A percentile compares a stretch with the other conserved stretches of the same genome.
These are phyloP conservation scores for Leishmania amazonensis DNA, from an alignment of 208 protist genomes.

Conservation along the genomic window DNA sequence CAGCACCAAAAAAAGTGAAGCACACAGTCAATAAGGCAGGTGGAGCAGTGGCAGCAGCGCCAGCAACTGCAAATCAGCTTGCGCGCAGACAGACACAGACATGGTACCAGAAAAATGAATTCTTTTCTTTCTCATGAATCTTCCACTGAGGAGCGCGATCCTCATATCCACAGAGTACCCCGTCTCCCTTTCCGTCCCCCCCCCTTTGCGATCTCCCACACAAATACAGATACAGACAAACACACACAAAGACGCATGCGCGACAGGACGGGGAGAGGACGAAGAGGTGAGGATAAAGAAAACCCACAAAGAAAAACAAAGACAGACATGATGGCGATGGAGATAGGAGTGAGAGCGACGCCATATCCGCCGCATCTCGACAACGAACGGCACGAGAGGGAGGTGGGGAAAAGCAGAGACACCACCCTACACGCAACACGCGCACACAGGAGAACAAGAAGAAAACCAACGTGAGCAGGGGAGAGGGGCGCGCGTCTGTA, in stretches of 20 bases:
- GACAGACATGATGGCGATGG: constrained; percentile 5
- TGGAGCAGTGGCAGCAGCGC: not conserved
- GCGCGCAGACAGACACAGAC: not conserved
- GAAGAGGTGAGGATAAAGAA: constrained; percentile 12
- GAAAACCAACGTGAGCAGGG: constrained; percentile 14
- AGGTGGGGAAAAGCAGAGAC: not conserved
- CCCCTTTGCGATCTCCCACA: not conserved
- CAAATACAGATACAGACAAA: not conserved
- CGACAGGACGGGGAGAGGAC: not conserved
- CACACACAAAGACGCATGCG: not conserved
- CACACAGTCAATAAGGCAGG: not conserved
- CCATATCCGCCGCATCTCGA: not conserved
- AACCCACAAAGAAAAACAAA: constrained; percentile 16
- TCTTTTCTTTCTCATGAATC: not conserved
- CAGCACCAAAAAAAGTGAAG: not conserved
- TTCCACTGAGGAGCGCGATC: not conserved
- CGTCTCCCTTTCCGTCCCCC: not conserved
- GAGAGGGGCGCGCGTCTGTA: not conserved
- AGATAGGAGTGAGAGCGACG: not conserved
- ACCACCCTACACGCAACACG: not conserved
- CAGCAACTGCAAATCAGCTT: not conserved
- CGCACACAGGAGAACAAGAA: not conserved
- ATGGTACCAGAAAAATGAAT: not conserved
- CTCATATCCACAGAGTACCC: not conserved
- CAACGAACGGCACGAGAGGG: not conserved